A percentile compares a stretch with the other conserved stretches of the same genome.
Conservation (phyloP, 2,329 filamentous ascomycete genomes). For the Mycosphaerella sp. region DNA sequence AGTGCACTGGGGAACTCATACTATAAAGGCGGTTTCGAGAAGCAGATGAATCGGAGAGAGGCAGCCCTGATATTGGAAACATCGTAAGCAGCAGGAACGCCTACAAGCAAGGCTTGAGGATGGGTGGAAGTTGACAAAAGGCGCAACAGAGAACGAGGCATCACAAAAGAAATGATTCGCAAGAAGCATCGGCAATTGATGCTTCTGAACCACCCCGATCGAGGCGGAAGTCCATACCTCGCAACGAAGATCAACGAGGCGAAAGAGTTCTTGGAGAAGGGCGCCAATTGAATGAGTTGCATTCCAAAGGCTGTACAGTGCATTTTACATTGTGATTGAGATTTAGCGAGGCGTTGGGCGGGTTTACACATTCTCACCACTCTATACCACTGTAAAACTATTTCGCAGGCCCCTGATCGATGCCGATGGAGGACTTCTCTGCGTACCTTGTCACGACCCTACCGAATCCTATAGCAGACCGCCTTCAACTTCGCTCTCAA, state of each 20-base stretch:
- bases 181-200: slow-evolving; percentile 94
- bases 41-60: slow-evolving; percentile 87
- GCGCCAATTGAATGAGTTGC: background rate
- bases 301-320: background rate
- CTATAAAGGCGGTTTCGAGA: slow-evolving; percentile 98
- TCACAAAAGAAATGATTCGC: slow-evolving; percentile 89
- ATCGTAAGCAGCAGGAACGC: slow-evolving; percentile 55
- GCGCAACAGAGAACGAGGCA: slow-evolving; percentile 65
- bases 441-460: background rate
- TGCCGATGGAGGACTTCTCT: background rate
- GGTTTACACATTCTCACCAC: background rate
- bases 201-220: slow-evolving; percentile 96
- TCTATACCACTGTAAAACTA: background rate
- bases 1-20: slow-evolving; percentile 82
- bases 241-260: slow-evolving; percentile 98
- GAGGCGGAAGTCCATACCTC: slow-evolving; percentile 90
- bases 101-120: background rate
- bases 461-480: too few species aligned
- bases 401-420: background rate
- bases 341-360: slow-evolving; percentile 9
- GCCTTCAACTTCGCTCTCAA: too few species aligned
- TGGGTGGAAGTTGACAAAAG: background rate
- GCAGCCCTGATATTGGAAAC: slow-evolving; percentile 86
- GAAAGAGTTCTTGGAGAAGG: slow-evolving; percentile 89
- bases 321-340: too few species aligned